These are phyloP conservation scores for Xylaria venustula DNA, from an alignment of 495 filamentous ascomycete genomes.

Conservation along the genomic window DNA sequence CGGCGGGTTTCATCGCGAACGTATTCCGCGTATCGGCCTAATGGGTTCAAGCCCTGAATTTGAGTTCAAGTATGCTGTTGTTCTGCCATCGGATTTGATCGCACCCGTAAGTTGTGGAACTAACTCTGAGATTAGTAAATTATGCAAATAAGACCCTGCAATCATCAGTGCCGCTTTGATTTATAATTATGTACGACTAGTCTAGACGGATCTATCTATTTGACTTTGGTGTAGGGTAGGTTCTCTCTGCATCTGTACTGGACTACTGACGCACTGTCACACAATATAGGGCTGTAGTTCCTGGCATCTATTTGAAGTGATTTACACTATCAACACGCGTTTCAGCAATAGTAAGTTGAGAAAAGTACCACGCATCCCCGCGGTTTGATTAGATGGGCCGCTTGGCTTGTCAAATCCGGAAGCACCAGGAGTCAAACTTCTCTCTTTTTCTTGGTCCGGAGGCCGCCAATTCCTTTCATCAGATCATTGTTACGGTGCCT, in stretches of 20 bases:
- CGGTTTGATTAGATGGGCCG: neutral
- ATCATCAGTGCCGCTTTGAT: neutral
- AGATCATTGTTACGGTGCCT: no score
- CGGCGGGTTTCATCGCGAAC: neutral
- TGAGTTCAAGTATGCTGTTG: no score
- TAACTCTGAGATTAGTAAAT: neutral
- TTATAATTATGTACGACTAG: neutral
- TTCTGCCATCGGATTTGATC: no score
- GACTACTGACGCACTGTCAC: neutral
- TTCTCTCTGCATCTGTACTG: neutral
- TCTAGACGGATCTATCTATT: neutral
- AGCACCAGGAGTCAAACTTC: no score
- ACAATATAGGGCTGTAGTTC: slow-evolving; percentile 9
- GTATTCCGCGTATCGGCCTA: no score
- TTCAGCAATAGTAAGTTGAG: neutral
- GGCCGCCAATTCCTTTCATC: neutral
- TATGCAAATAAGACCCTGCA: slow-evolving; percentile 1
- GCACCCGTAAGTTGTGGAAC: neutral
- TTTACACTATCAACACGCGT: neutral
- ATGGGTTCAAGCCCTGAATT: no score
- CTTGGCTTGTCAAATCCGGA: neutral
- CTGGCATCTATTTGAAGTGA: neutral
- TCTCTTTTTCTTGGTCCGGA: no score
- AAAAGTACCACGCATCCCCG: slow-evolving; percentile 9
- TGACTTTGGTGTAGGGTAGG: neutral